Conservation (phyloP, 768 basidiomycete species). For the Lactifluus subvellereus region DNA sequence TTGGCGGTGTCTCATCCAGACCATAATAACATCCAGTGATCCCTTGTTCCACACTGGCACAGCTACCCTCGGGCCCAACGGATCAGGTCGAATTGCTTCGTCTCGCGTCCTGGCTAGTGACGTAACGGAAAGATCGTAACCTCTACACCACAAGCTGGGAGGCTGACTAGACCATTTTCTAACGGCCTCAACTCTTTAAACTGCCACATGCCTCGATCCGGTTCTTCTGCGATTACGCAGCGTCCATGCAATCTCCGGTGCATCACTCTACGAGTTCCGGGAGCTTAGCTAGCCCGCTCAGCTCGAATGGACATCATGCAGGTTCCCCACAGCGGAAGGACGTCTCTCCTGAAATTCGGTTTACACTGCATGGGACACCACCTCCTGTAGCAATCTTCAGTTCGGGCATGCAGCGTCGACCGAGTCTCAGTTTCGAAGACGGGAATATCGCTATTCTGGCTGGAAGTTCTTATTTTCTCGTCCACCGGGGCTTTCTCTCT, state of each 20-base stretch:
- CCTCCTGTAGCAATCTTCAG: constrained; percentile 22
- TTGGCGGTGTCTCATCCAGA: no score
- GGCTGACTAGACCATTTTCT: constrained; percentile 18
- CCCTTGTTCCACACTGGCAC: not conserved
- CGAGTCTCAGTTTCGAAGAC: constrained; percentile 57
- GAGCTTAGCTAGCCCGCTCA: constrained; percentile 14
- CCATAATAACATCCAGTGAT: not conserved
- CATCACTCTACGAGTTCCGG: constrained; percentile 3
- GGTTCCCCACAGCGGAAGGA: constrained; percentile 1
- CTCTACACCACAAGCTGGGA: not conserved
- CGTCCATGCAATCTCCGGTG: constrained; percentile 6
- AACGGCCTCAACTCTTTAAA: not conserved
- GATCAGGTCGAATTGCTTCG: not conserved
- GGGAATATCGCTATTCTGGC: constrained; percentile 64
- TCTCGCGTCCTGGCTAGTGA: not conserved
- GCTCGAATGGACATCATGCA: constrained; percentile 22
- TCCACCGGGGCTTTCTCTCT: constrained; percentile 59
- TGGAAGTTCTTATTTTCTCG: constrained; percentile 54
- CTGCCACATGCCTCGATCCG: not conserved
- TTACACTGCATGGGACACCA: not conserved
- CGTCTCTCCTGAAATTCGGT: constrained; percentile 1
- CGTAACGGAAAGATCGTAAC: not conserved
- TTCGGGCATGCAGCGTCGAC: constrained; percentile 34
- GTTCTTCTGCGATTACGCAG: not conserved
- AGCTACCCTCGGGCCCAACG: no score